These are phyloP conservation scores for Nemania abortiva DNA, from an alignment of 2,329 filamentous ascomycete genomes.

Conservation along the genomic window DNA sequence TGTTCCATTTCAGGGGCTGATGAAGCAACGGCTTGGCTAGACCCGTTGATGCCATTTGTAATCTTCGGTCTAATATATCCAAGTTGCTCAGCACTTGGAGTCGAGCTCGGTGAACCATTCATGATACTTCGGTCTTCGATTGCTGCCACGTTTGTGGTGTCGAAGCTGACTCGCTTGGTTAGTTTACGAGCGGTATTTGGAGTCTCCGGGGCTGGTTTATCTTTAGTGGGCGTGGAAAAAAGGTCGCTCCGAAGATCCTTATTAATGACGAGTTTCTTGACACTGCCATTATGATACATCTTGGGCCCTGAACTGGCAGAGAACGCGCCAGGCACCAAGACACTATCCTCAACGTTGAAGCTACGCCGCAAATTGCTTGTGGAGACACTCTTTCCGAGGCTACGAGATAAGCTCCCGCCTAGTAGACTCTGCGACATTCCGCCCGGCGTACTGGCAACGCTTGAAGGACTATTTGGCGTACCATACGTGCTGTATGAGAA, in stretches of 20 bases:
- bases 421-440: slow-evolving; percentile 75
- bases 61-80: slow-evolving; percentile 68
- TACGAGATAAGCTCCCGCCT: slow-evolving; percentile 76
- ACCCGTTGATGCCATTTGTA: slow-evolving; percentile 58
- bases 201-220: slow-evolving; percentile 58
- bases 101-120: slow-evolving; percentile 60
- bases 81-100: slow-evolving; percentile 69
- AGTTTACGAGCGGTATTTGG: slow-evolving; percentile 65
- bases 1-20: slow-evolving; percentile 76
- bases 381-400: slow-evolving; percentile 88
- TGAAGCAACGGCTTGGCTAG: slow-evolving; percentile 54
- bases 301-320: slow-evolving; percentile 74
- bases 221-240: slow-evolving; percentile 71
- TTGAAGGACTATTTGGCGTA: slow-evolving; percentile 78
- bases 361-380: slow-evolving; percentile 86
- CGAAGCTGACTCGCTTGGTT: slow-evolving; percentile 93
- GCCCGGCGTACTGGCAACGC: slow-evolving; percentile 76
- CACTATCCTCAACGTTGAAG: slow-evolving; percentile 85
- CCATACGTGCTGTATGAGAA: slow-evolving; percentile 95
- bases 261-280: slow-evolving; percentile 95
- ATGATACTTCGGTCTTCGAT: slow-evolving; percentile 57
- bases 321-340: slow-evolving; percentile 87
- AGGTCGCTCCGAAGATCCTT: slow-evolving; percentile 82
- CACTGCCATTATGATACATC: slow-evolving; percentile 74
- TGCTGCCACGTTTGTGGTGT: slow-evolving; percentile 69